Evolutionary conservation across 352 stramenopile species (phyloP).

Genomic region (Bremia lactucae): DNA sequence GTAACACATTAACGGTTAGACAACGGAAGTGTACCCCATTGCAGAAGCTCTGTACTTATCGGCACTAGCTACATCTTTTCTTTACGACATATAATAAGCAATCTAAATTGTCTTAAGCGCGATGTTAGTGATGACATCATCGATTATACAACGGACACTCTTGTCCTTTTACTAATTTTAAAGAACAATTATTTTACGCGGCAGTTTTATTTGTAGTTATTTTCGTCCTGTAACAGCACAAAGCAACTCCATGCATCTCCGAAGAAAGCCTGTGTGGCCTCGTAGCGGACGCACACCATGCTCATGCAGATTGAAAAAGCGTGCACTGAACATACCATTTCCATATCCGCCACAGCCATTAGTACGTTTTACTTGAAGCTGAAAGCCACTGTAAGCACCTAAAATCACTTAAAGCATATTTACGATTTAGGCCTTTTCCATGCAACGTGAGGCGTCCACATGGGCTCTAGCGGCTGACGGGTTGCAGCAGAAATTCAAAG

Average conservation of each 20-base stretch:
- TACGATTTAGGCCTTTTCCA: neutral
- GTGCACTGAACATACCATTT: neutral
- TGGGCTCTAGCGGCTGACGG: slow-evolving; percentile 66
- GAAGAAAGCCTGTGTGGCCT: slow-evolving; percentile 6
- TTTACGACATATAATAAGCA: no score
- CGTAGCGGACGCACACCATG: neutral
- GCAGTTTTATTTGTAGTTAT: no score
- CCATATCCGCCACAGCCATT: neutral
- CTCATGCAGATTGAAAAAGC: neutral
- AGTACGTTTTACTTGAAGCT: slow-evolving; percentile 5
- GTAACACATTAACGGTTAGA: no score
- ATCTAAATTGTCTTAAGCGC: no score
- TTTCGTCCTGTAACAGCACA: no score
- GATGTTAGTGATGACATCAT: no score
- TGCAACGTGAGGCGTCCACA: slow-evolving; percentile 39
- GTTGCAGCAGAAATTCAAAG: slow-evolving; percentile 73
- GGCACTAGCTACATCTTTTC: no score
- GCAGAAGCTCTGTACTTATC: no score
- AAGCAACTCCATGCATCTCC: slow-evolving; percentile 11
- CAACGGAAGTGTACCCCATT: no score
- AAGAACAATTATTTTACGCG: no score
- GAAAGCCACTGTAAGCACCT: neutral
- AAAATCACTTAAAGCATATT: slow-evolving; percentile 2
- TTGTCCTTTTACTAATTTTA: no score
- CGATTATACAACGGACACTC: no score